Percentiles rank a stretch among this genome's conserved stretches.
Conservation (phyloP, 1,284 basidiomycete species). For the Entoloma clypeatum region DNA sequence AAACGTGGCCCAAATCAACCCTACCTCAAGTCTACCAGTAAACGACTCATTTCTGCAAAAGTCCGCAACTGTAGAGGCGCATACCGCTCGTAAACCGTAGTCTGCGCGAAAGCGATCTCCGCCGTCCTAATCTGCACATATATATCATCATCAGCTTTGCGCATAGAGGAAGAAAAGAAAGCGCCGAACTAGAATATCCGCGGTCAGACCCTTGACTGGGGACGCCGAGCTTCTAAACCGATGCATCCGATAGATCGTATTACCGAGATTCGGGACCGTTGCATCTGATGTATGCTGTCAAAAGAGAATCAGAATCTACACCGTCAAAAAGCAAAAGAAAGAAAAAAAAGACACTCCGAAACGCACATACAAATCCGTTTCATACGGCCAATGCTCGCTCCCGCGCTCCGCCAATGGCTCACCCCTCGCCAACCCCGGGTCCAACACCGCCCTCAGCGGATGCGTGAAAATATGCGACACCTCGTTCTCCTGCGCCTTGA, state of each 20-base stretch:
- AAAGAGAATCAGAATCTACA: background rate
- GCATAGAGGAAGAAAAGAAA: background rate
- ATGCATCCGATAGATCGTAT: conserved; percentile 63
- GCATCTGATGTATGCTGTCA: conserved; percentile 59
- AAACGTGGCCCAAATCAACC: no score
- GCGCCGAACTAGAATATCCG: conserved; percentile 69
- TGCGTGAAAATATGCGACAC: conserved; percentile 79
- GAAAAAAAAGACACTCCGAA: background rate
- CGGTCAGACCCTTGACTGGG: conserved; percentile 77
- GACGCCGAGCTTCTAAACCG: conserved; percentile 74
- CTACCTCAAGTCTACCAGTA: no score
- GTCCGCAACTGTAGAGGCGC: conserved; percentile 26
- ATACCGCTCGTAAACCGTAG: conserved; percentile 27
- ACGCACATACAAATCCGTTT: conserved; percentile 59
- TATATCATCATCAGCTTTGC: background rate
- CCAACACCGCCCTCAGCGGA: conserved; percentile 66
- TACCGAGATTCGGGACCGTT: conserved; percentile 40
- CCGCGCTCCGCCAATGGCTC: conserved; percentile 53
- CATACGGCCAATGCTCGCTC: conserved; percentile 75
- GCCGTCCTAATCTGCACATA: conserved; percentile 46
- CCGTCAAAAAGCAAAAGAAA: conserved; percentile 3
- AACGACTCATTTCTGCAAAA: conserved; percentile 14
- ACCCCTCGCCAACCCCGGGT: conserved; percentile 46
- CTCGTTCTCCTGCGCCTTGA: conserved; percentile 61
- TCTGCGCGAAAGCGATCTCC: conserved; percentile 24